Evolutionary conservation across 257 asterid species (phyloP).

Genomic region (Handroanthus guayacan): DNA sequence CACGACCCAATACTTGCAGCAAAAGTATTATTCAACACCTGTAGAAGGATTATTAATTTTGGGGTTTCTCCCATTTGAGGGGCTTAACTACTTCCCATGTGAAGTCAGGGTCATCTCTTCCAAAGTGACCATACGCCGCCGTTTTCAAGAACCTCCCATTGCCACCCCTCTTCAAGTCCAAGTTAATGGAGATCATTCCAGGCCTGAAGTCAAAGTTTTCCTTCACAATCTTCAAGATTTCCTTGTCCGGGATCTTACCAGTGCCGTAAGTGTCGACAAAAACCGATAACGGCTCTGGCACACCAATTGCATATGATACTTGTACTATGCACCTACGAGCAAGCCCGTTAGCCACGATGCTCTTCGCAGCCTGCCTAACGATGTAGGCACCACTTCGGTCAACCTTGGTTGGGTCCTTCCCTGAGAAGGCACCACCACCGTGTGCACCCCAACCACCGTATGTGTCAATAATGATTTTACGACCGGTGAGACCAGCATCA

Average conservation of each 20-base stretch:
- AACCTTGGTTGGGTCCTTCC: constrained; percentile 52
- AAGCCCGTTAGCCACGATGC: constrained; percentile 50
- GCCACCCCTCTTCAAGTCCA: constrained; percentile 54
- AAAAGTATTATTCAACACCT: constrained; percentile 33
- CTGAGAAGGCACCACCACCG: constrained; percentile 54
- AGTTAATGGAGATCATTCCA: constrained; percentile 50
- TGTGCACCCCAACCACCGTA: constrained; percentile 54
- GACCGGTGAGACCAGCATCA: constrained; percentile 53
- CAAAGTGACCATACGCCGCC: constrained; percentile 48
- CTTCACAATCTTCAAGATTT: constrained; percentile 46
- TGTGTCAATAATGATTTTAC: constrained; percentile 51
- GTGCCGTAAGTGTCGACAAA: constrained; percentile 48
- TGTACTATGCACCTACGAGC: constrained; percentile 53
- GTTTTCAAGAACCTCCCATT: constrained; percentile 49
- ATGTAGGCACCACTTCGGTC: constrained; percentile 52
- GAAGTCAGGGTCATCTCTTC: constrained; percentile 49
- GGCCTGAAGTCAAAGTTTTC: constrained; percentile 50
- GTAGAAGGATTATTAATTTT: constrained; percentile 3
- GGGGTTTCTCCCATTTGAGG: constrained; percentile 51
- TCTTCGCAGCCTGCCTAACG: constrained; percentile 54
- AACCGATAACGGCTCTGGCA: constrained; percentile 47
- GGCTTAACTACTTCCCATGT: constrained; percentile 54
- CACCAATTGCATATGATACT: constrained; percentile 50
- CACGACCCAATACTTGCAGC: constrained; percentile 5
- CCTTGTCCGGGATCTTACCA: constrained; percentile 50